Evolutionary conservation across 306 rosid genomes (phyloP), one percentile per base, ranked within the genome.

Genomic region (Quercus bicolor): DNA sequence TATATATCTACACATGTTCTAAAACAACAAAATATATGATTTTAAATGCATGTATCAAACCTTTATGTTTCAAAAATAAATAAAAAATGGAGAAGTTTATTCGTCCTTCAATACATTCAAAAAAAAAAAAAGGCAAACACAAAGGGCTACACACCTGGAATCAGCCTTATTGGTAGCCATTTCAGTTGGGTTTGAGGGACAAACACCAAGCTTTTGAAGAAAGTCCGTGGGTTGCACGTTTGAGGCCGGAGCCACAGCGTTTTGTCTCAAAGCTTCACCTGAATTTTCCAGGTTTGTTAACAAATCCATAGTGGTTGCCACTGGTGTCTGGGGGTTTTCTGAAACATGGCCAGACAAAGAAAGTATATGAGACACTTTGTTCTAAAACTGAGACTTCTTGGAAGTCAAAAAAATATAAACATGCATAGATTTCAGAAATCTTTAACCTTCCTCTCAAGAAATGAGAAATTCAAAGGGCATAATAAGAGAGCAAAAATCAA

Each of bases 261-360:
- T 83, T 31, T 54, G 73, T 66, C 75, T 76, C 72, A 75, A 78
- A 74, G 66, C 54, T 69, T 88, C 85, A 3, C 68, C 85, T 33
- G 86, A 78, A 65, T 64, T 82, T 83, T 80, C 85, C 87, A 84
- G 51, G 80, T 74, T 84, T 9, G 84, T 76, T 33, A 87, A 66
- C 62, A 88, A 83, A 81, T 87, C 85, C 88, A 79, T 85, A 3
- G 86, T 73, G 37, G 79, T 40, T 4, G 77, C 86, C 73, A 72
- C 66, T 1, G 83, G 80, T 15, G 77, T 53, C 56, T 78, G 77
- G 21, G 62, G 60, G 33, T 68, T 73, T 61, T 80, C 84, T 73
- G 74, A 56, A 72, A 66, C 34, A 8, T 19, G 26, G 52, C 16
- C 20, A 19, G 18, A 33, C 72, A 68, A 68, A 68, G 16, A 68